These are phyloP conservation scores for Elaeis oleifera DNA, from an alignment of 202 grass and related monocot species.

Conservation along the genomic window DNA sequence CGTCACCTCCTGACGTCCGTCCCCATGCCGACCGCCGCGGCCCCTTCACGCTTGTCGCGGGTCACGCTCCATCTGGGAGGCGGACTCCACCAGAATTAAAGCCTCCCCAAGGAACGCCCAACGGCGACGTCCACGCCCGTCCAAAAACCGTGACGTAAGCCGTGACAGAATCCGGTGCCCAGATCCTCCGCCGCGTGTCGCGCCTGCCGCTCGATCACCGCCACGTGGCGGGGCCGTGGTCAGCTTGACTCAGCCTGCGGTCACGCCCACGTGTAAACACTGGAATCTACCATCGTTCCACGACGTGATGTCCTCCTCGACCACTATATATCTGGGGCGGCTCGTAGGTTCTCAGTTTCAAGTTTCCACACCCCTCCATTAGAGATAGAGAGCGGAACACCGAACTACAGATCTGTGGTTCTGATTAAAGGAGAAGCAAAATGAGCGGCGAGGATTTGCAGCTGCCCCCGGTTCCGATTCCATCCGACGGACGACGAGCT, in stretches of 20 bases:
- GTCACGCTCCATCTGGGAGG: too few species aligned
- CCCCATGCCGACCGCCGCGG: too few species aligned
- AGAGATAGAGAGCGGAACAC: not conserved
- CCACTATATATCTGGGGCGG: constrained; percentile 46
- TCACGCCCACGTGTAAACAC: constrained; percentile 8
- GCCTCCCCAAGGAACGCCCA: too few species aligned
- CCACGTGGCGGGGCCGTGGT: not conserved
- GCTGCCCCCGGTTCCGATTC: constrained; percentile 85
- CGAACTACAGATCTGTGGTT: constrained; percentile 12
- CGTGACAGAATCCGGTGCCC: constrained; percentile 37
- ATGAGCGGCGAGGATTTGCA: constrained; percentile 61
- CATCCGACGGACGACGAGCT: constrained; percentile 94
- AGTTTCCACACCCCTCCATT: constrained; percentile 24
- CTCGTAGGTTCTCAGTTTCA: constrained; percentile 57
- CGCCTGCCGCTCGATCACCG: not conserved
- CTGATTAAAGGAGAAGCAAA: not conserved
- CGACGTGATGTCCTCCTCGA: constrained; percentile 33
- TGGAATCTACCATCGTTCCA: constrained; percentile 2
- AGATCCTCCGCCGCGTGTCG: too few species aligned
- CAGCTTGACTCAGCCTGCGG: constrained; percentile 19
- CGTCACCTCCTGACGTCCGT: too few species aligned
- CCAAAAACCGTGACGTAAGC: constrained; percentile 49
- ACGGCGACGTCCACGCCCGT: not conserved
- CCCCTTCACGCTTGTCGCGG: too few species aligned
- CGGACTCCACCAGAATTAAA: too few species aligned